Evolutionary conservation across 345 rosid genomes (phyloP), one percentile per base, ranked within the genome.

Genomic region (Brassica rapa): DNA sequence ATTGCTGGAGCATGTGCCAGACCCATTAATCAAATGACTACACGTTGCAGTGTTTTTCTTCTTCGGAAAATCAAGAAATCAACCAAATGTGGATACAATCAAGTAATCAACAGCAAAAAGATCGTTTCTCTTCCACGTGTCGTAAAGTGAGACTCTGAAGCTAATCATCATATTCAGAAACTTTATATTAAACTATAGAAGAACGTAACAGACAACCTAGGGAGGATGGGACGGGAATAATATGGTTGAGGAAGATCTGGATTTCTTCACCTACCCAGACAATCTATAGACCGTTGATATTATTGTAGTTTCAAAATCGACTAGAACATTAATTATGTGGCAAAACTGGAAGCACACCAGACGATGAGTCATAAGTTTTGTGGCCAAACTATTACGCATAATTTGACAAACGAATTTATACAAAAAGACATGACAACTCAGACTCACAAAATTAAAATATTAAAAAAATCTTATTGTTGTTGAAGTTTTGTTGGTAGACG

Each of bases 181-280:
- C 19, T 19, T 19, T 19, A 19, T 19, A 19, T 19, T 43, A 19
- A 46, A 62, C 56, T 73, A 72, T 14, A 15, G 43, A 6, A 57
- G 55, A 46, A 24, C 70, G 69, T 73, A 63, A 65, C 70, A 57
- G 59, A 57, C 72, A 78, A 43, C 46, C 19, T 66, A 57, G 62
- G 41, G 69, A 64, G 19, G 32, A 66, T 66, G 16, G 65, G 46
- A 49, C 70, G 21, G 15, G 8, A 32, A 80, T 80, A 74, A 39
- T 69, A 64, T 74, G 72, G 83, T 74, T 80, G 79, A 74, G 55
- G 74, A 80, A 75, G 71, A 80, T 75, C 80, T 74, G 9, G 16
- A 75, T 80, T 75, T 70, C 75, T 70, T 56, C 25, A 80, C 83
- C 80, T 70, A 80, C 61, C 76, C 55, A 74, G 71, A 74, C 78